These are phyloP conservation scores for Thinopyrum obtusiflorum DNA, from an alignment of 202 grass and related monocot species.

Conservation along the genomic window DNA sequence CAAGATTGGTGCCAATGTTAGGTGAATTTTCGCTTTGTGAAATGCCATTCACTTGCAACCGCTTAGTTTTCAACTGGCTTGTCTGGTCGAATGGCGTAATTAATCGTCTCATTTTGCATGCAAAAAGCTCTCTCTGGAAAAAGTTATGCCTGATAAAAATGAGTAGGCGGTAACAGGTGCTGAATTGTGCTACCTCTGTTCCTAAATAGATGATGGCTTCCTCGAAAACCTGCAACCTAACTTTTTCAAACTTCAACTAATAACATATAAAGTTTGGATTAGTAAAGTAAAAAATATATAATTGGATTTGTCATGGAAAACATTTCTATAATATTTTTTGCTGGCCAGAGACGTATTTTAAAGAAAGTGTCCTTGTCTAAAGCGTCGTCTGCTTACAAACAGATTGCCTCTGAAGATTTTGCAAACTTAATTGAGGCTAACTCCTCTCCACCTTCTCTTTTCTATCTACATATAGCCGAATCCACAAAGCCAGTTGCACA, in stretches of 20 bases:
- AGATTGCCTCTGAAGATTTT: neutral
- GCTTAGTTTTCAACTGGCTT: neutral
- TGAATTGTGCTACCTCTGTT: no score
- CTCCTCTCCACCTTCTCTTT: neutral
- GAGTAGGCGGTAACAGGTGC: no score
- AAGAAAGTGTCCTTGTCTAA: neutral
- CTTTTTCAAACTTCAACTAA: neutral
- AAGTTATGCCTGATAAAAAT: no score
- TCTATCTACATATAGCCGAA: slow-evolving; percentile 10
- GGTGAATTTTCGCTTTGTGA: slow-evolving; percentile 8
- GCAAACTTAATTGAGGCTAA: neutral
- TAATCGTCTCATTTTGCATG: neutral
- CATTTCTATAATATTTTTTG: neutral
- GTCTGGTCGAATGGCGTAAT: neutral
- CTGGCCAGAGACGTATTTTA: neutral
- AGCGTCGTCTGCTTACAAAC: no score
- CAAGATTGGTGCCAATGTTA: neutral
- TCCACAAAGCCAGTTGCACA: no score
- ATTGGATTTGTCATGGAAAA: neutral
- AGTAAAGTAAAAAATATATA: neutral
- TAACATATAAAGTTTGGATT: neutral
- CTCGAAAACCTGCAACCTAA: no score
- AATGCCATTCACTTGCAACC: neutral
- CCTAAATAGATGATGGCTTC: no score
- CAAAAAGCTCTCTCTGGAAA: no score